Evolutionary conservation across 1,139 yeast genomes (phyloP), one percentile per base, ranked within the genome.

Genomic region (Kluyveromyces sp.): DNA sequence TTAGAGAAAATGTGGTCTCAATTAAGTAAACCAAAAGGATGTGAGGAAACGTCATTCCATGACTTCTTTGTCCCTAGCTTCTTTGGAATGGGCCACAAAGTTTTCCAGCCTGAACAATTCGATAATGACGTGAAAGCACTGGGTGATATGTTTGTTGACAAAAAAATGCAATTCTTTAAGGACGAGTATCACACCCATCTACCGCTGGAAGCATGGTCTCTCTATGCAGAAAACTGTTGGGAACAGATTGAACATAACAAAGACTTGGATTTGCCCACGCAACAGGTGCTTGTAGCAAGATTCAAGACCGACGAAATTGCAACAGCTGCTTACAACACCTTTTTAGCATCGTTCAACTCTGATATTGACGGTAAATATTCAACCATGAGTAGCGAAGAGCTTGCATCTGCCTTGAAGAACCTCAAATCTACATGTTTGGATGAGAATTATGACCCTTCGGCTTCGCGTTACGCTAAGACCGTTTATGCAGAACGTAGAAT

Each of bases 141-240:
- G 53, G 92, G 95, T 27, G 81, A 79, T 55, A 64, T 69, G 34
- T 72, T 74, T 50, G 52, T 59, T 3, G 39, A 47, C 8, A 52
- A 55, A 40, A 49, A 50, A 4, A 52, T 59, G 3, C 70, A 66
- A n/a, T 74, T 72, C 48, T 86, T 88, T 70, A 77, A 78, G 53
- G 75, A 77, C 2, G 74, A 78, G 46, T 90, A 89, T 62, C 96
- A 88, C 60, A 90, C 94, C 55, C 74, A 77, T 45, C 80, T 92
- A 43, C 98, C 98, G 4, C 74, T 92, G 44, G 98, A 92, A 65
- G 98, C 97, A 10, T 92, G 98, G 97, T 78, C 94, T 4, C 69
- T 89, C 67, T 92, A 92, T 60, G 90, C 97, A 1, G 83, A 81
- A 47, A 86, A 82, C 60, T 83, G 96, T 54, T 92, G 98, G 98